Evolutionary conservation across 1,284 basidiomycete genomes (phyloP), one percentile per base, ranked within the genome.

Genomic region (Marasmius tenuissimus): DNA sequence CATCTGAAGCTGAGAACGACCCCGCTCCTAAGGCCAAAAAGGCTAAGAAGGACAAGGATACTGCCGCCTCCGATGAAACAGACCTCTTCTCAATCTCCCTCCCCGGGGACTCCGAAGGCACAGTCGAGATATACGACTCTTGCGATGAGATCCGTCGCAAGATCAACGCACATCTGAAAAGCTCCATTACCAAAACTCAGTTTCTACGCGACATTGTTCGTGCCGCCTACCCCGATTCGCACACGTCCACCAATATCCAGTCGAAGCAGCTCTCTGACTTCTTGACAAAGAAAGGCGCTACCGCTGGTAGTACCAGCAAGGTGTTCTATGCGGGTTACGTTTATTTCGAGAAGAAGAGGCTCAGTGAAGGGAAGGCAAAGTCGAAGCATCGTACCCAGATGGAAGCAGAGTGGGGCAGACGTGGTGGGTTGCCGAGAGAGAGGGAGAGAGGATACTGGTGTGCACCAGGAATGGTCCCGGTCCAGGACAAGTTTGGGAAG

Each of bases 341-440:
- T 53, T 66, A 66, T 49, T 66, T 66, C 39, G 65, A 66, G 61
- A 66, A 66, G 63, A 63, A 66, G 64, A 49, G 66, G 22, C 57
- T 66, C 10, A 60, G 62, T 48, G 62, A 65, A 59, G 64, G 64
- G 33, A 63, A 62, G 64, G 56, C 50, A 48, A 67, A 67, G 62
- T 63, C 61, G 50, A 60, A 62, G 54, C 65, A 66, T 48, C 27
- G 65, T 35, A 0, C 18, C 4, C 59, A 65, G 33, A 66, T 66
- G 65, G 65, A 66, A 52, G 61, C 52, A 10, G 42, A 54, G 48
- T 66, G 65, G 65, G 49, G 38, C 5, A 61, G 63, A 33, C 18
- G 38, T 3, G 52, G 52, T 16, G 65, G 65, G 4, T 38, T 66
- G 59, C 65, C 65, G 9, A 61, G 58, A 50, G 12, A 51, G n/a